Evolutionary conservation across 331 rosid genomes (phyloP), one percentile per base, ranked within the genome.

Genomic region (Cydonia oblonga): DNA sequence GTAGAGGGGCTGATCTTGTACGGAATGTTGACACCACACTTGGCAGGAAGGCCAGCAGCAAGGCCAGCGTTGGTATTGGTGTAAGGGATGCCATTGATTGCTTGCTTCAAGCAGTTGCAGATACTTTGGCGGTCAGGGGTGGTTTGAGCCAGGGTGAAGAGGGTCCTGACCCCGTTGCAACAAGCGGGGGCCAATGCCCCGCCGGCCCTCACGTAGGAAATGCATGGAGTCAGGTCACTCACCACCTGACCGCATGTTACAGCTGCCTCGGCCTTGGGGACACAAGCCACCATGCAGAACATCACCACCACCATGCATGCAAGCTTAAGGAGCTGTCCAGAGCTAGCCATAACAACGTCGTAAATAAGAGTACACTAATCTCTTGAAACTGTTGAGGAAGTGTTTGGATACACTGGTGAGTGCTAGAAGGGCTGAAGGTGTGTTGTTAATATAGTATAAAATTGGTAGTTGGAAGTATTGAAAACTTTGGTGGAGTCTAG

Each of bases 1-100:
- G 81, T 85, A 5, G 61, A 52, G 58, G 93, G 93, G 85, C 79
- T 82, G 75, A 90, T 83, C 87, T 82, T 81, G 83, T 81, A 90
- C 42, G 91, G 90, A 75, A 88, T 57, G 72, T 84, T 85, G 9
- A 88, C 79, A 1, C 85, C 82, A 40, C 96, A 88, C 73, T 77
- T 83, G 67, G n/a, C 54, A n/a, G 96, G 93, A 62, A 88, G 84
- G 7, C 79, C 69, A 62, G 90, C 84, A 26, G 90, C 93, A 25
- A 74, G 74, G 63, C 80, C 64, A 5, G 83, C 80, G 15, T 84
- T 84, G 53, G 11, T 5, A 5, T 23, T 67, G 52, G 69, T 30
- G 87, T 75, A 79, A 12, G 71, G 75, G 61, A 82, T 18, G 0
- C 88, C 82, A 46, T 10, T 61, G 44, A 84, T 26, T 29, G 79